Conservation (phyloP, 768 basidiomycete genomes). For the Cubamyces lactineus region DNA sequence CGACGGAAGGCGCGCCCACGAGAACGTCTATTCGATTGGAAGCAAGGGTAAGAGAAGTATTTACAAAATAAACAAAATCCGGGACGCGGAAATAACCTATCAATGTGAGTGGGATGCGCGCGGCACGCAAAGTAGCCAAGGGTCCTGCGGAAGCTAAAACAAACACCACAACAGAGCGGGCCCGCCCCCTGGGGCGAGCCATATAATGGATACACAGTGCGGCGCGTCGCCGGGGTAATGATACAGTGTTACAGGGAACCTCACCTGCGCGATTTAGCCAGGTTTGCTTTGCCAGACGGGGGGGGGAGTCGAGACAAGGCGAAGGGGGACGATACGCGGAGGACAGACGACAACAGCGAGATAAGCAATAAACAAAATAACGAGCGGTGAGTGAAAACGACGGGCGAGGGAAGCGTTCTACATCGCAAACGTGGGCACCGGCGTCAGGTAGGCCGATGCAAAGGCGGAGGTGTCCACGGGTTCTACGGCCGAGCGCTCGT, state of each 20-base stretch:
- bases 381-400: slow-evolving; percentile 22
- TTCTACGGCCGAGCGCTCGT: slow-evolving; percentile 24
- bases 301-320: neutral
- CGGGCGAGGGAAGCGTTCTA: slow-evolving; percentile 23
- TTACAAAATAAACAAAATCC: slow-evolving; percentile 30
- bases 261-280: neutral
- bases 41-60: slow-evolving; percentile 19
- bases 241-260: slow-evolving; percentile 21
- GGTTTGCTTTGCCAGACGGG: neutral
- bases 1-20: slow-evolving; percentile 22
- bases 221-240: slow-evolving; percentile 24
- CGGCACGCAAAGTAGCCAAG: slow-evolving; percentile 1
- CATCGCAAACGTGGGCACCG: slow-evolving; percentile 28
- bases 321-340: slow-evolving; percentile 2
- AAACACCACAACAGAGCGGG: slow-evolving; percentile 8
- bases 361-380: slow-evolving; percentile 25
- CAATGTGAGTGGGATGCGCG: slow-evolving; percentile 16
- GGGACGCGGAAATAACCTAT: slow-evolving; percentile 31
- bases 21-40: slow-evolving; percentile 15
- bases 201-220: slow-evolving; percentile 26
- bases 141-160: slow-evolving; percentile 16
- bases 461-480: slow-evolving; percentile 21
- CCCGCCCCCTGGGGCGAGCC: slow-evolving; percentile 17
- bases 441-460: slow-evolving; percentile 20
- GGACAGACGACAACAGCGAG: slow-evolving; percentile 20